Evolutionary conservation across 2,329 filamentous ascomycete genomes (phyloP).

Genomic region (Fusarium beomiforme): DNA sequence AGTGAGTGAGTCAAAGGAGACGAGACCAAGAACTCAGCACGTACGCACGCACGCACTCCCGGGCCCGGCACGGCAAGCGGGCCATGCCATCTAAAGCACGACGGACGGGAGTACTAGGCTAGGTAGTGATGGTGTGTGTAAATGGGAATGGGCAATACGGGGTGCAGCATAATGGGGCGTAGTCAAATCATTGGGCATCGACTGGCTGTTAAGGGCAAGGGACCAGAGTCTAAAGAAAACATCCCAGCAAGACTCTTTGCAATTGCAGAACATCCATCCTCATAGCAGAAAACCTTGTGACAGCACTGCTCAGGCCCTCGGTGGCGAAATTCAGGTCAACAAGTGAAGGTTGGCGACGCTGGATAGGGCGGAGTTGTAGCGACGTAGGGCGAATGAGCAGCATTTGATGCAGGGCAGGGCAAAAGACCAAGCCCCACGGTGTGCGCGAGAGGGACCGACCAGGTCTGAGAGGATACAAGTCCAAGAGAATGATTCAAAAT

Average conservation of each 20-base stretch:
- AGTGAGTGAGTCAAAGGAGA: slow-evolving; percentile 35
- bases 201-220: slow-evolving; percentile 29
- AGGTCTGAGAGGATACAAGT: slow-evolving; percentile 3
- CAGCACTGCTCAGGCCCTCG: slow-evolving; percentile 18
- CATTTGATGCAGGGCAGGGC: slow-evolving; percentile 26
- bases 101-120: slow-evolving; percentile 31
- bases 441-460: slow-evolving; percentile 22
- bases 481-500: slow-evolving; percentile 21
- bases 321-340: slow-evolving; percentile 29
- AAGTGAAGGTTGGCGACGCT: slow-evolving; percentile 35
- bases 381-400: slow-evolving; percentile 27
- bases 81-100: slow-evolving; percentile 36
- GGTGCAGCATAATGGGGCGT: slow-evolving; percentile 33
- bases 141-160: slow-evolving; percentile 15
- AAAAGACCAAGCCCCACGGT: slow-evolving; percentile 37
- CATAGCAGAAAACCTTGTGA: slow-evolving; percentile 6
- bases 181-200: slow-evolving; percentile 41
- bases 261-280: slow-evolving; percentile 15
- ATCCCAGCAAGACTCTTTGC: slow-evolving; percentile 16
- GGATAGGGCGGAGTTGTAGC: slow-evolving; percentile 32
- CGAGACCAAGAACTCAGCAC: slow-evolving; percentile 25
- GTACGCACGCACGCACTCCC: slow-evolving; percentile 33
- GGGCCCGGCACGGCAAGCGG: slow-evolving; percentile 34
- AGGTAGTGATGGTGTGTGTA: slow-evolving; percentile 31
- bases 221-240: slow-evolving; percentile 24